Conservation (phyloP, 257 asterid genomes). For the Scutellaria galericulata region DNA sequence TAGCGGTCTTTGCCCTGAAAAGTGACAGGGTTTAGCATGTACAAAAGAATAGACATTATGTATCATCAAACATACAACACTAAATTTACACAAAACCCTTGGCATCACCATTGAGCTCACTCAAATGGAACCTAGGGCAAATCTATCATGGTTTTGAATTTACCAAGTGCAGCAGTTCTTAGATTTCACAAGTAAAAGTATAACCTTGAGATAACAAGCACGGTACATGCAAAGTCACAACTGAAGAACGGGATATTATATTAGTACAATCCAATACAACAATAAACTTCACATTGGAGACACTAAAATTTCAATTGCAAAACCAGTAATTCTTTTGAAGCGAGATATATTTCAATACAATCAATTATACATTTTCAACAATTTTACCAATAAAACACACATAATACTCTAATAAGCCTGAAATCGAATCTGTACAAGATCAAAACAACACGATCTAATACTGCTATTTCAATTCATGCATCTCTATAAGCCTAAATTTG, state of each 20-base stretch:
- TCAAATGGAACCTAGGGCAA: constrained; percentile 8
- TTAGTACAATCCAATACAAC: constrained; percentile 5
- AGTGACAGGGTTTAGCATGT: constrained; percentile 31
- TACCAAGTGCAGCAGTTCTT: constrained; percentile 22
- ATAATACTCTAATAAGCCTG: background rate
- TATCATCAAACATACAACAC: constrained; percentile 29
- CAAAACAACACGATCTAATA: background rate
- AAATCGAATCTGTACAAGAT: constrained; percentile 7
- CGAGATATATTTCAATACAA: background rate
- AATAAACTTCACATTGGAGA: no score
- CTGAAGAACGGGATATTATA: background rate
- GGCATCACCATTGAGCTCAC: constrained; percentile 15
- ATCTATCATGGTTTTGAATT: constrained; percentile 10
- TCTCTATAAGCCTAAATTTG: background rate
- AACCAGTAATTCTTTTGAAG: background rate
- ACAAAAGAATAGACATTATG: constrained; percentile 6
- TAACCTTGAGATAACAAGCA: constrained; percentile 19
- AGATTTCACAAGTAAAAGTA: constrained; percentile 20
- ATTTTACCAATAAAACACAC: background rate
- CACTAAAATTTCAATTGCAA: background rate
- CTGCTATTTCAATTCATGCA: background rate
- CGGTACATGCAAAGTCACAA: background rate
- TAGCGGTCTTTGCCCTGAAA: constrained; percentile 91
- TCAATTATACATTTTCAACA: background rate
- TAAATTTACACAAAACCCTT: constrained; percentile 20